phyloP scores from a whole-genome alignment of 768 basidiomycete species.

The Boletales sp. region DNA sequence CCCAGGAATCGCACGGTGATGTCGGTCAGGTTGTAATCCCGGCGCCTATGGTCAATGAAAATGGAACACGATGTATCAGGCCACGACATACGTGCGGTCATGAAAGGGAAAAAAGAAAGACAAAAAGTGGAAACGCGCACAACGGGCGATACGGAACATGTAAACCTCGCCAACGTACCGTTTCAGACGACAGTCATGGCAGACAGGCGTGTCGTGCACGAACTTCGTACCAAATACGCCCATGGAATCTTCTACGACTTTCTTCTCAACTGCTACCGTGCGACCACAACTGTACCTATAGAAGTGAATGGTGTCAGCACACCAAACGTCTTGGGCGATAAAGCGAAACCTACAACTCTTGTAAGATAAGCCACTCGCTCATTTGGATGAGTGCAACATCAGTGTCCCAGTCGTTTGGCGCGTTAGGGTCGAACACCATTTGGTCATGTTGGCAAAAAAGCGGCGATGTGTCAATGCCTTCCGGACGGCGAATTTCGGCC shows the following conservation, averaged over 20 bases:
- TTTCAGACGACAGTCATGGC: constrained; percentile 56
- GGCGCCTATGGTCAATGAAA: constrained; percentile 23
- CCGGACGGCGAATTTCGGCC: constrained; percentile 52
- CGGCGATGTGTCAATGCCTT: constrained; percentile 53
- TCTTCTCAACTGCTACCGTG: constrained; percentile 46
- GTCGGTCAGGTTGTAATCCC: constrained; percentile 56
- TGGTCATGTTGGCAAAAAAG: constrained; percentile 68
- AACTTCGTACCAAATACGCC: constrained; percentile 36
- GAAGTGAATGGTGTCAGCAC: constrained; percentile 16
- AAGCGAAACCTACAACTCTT: constrained; percentile 48
- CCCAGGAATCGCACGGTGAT: constrained; percentile 52
- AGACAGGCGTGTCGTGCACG: constrained; percentile 50
- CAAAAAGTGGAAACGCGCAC: not conserved
- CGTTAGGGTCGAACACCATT: constrained; percentile 66
- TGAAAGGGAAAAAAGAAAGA: too few species aligned
- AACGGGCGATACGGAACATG: constrained; percentile 1
- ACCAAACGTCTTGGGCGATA: constrained; percentile 3
- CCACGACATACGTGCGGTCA: constrained; percentile 1
- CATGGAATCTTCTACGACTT: constrained; percentile 19
- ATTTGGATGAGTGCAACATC: constrained; percentile 54
- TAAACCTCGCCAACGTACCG: constrained; percentile 38
- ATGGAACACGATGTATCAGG: constrained; percentile 17
- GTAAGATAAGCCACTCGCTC: constrained; percentile 62
- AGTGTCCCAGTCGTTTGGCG: constrained; percentile 53
- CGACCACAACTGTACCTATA: constrained; percentile 57